These are phyloP conservation scores for Fusarium temperatum DNA, from an alignment of 2,329 filamentous ascomycete genomes.

Conservation along the genomic window DNA sequence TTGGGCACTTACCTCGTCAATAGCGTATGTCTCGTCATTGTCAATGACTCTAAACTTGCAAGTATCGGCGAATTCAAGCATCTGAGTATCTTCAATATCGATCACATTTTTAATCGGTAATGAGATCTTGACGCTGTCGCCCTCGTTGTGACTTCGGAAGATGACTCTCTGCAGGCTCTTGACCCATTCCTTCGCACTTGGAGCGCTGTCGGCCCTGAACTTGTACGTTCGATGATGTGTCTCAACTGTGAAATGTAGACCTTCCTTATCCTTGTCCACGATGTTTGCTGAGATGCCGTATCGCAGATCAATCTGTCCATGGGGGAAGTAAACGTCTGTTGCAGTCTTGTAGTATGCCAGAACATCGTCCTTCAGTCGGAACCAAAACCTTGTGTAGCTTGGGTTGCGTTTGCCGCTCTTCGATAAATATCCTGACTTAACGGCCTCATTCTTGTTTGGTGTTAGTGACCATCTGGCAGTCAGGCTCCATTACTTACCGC, in stretches of 20 bases:
- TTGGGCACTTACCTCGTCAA: constrained; percentile 77
- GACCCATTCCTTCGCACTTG: constrained; percentile 96
- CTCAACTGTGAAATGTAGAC: constrained; percentile 79
- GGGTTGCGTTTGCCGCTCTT: constrained; percentile 91
- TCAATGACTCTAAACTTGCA: constrained; percentile 94
- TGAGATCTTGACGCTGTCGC: constrained; percentile 96
- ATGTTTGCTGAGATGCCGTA: constrained; percentile 90
- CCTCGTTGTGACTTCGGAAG: constrained; percentile 94
- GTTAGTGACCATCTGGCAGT: constrained; percentile 17
- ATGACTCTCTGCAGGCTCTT: constrained; percentile 93
- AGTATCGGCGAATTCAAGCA: constrained; percentile 91
- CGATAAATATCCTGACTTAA: constrained; percentile 87
- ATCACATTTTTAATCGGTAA: constrained; percentile 88
- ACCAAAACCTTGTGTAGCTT: constrained; percentile 92
- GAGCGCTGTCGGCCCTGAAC: constrained; percentile 86
- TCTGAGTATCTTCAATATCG: constrained; percentile 90
- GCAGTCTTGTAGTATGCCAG: constrained; percentile 88
- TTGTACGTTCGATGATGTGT: constrained; percentile 86
- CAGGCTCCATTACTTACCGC: constrained; percentile 62
- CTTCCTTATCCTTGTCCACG: constrained; percentile 79
- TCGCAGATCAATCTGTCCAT: constrained; percentile 89
- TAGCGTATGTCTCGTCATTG: constrained; percentile 91
- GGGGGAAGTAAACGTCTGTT: constrained; percentile 88
- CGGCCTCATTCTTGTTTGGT: constrained; percentile 67
- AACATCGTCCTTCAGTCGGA: constrained; percentile 89